phyloP scores from a whole-genome alignment of 2,329 filamentous ascomycete genomes.

The Penicillium brevicompactum region DNA sequence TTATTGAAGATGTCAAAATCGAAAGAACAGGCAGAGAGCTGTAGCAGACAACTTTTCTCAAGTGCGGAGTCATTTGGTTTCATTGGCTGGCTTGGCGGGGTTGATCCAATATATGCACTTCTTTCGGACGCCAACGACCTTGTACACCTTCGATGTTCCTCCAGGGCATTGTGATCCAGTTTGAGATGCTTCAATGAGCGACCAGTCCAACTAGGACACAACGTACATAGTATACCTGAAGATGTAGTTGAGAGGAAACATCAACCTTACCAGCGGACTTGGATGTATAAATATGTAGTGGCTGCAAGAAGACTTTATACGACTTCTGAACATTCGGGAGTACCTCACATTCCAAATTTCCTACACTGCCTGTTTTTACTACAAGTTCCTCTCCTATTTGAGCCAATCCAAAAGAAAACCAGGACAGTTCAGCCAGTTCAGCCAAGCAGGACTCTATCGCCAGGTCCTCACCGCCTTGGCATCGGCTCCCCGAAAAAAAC shows the following conservation, averaged over 20 bases:
- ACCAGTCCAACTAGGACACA: too few relatives aligned
- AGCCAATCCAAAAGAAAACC: neutral
- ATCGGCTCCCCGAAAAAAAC: conserved; percentile 24
- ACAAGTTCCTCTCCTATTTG: too few relatives aligned
- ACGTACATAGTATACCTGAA: too few relatives aligned
- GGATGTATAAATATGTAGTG: too few relatives aligned
- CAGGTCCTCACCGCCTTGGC: conserved; percentile 8
- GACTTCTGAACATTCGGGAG: too few relatives aligned
- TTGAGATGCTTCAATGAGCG: neutral
- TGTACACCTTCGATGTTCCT: neutral
- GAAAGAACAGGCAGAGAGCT: neutral
- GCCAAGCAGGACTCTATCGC: neutral
- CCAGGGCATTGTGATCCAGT: too few relatives aligned
- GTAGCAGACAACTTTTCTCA: neutral
- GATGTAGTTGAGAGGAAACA: too few relatives aligned
- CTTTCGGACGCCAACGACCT: neutral
- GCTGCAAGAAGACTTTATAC: too few relatives aligned
- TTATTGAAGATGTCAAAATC: neutral
- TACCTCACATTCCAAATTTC: too few relatives aligned
- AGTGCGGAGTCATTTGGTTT: conserved; percentile 12
- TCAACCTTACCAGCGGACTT: too few relatives aligned
- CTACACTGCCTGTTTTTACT: too few relatives aligned
- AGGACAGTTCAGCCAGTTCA: neutral
- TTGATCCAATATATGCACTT: neutral
- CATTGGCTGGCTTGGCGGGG: conserved; percentile 10